A percentile compares a stretch with the other conserved stretches of the same genome.
Conservation (phyloP, 2,329 filamentous ascomycete genomes). For the Seiridium cupressi region DNA sequence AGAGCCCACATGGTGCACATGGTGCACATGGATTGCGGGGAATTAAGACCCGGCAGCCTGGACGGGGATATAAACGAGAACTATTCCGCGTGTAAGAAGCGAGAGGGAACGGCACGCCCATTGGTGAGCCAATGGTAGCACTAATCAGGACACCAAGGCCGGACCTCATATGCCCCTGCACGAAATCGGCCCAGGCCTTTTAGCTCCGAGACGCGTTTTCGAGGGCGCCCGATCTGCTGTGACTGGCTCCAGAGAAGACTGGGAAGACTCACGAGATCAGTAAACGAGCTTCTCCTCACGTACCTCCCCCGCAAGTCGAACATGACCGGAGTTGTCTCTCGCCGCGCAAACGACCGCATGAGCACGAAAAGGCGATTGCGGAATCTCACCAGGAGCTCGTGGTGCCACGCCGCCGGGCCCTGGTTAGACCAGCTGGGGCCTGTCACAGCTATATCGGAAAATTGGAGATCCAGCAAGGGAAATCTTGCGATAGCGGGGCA, state of each 20-base stretch:
- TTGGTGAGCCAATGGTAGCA: not conserved
- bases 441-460: constrained; percentile 4
- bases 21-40: not conserved
- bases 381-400: not conserved
- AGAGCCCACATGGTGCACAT: not conserved
- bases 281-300: not conserved
- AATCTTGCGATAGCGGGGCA: not conserved
- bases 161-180: constrained; percentile 3
- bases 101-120: not conserved
- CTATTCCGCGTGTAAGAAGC: constrained; percentile 2
- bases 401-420: no score
- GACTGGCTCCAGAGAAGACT: not conserved
- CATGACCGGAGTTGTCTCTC: not conserved
- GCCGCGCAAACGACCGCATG: not conserved
- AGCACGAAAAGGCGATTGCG: not conserved
- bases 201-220: not conserved
- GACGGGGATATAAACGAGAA: constrained; percentile 1
- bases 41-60: constrained; percentile 1
- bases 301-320: not conserved
- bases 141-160: not conserved
- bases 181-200: not conserved
- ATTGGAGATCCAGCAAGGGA: not conserved
- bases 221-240: not conserved
- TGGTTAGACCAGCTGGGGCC: not conserved
- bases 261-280: not conserved